Base-by-base conservation (phyloP, 805 yeast genomes). In the Starmerella riodocensis region DNA sequence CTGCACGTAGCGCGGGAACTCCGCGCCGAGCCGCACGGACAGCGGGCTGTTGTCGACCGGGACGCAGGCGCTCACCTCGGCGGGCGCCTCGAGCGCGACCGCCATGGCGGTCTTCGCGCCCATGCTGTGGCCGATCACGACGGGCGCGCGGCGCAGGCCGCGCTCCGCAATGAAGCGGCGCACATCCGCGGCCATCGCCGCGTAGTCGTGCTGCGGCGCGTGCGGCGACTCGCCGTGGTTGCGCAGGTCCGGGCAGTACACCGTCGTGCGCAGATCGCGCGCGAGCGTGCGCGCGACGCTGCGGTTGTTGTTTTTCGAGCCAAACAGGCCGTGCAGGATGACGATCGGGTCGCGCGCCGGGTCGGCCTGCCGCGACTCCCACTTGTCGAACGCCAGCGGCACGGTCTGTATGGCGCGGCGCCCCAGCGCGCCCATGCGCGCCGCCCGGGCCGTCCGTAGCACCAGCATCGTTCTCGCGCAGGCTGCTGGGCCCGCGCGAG, bases 51-150 rank as follows among this genome's bases (percentile, higher is more conserved):
- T 88, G 53, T 88, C 98, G 6, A 91, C 93, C 5, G 84, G 64
- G 4, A 86, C 71, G 34, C 85, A 52, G 61, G 75, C 66, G 12
- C 71, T 64, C 5, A 76, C 74, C 9, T 76, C 49, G 1, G 71
- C 69, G 0, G 86, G 88, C n/a, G 48, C 35, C 36, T 84, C 64
- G 42, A 91, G 62, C 0, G 83, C 77, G 4, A 80, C 64, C 0
- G 91, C 85, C 96, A 88, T 86, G 5, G 78, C 95, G 0, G 88
- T 71, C 53, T 88, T 86, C 4, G 94, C 98, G 6, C 98, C 98
- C 69, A 64, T 64, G 4, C 69, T 65, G 41, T 64, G 69, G 25
- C 69, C 69, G 24, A 64, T 57, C 14, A 64, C 39, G 11, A 55
- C 46, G 2, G 63, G 41, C 4, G 33, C 32, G 8, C 19, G 20